Evolutionary conservation across 257 asterid genomes (phyloP).

Genomic region (Nicotiana tomentosiformis): DNA sequence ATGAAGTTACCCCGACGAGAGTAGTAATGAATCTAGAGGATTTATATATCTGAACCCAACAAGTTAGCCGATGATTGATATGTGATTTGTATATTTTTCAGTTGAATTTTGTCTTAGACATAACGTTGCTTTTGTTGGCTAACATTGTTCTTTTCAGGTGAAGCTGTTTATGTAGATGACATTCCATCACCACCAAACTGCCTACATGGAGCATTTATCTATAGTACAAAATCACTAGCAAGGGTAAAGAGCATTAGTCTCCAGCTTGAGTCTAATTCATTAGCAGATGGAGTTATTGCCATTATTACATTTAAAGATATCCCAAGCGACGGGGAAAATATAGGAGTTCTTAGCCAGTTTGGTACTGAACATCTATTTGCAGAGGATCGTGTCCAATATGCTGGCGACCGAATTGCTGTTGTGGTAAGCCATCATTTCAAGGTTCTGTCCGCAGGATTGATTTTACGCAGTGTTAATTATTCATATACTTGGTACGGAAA

Average conservation of each 20-base stretch:
- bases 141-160: conserved; percentile 38
- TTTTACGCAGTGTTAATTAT: neutral
- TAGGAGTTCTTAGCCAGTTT: conserved; percentile 33
- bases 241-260: conserved; percentile 33
- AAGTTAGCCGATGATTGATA: neutral
- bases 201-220: conserved; percentile 55
- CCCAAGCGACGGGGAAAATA: conserved; percentile 51
- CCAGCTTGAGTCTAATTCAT: conserved; percentile 24
- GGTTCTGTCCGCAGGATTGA: neutral
- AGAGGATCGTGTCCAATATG: conserved; percentile 41
- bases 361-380: conserved; percentile 57
- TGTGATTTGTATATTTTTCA: neutral
- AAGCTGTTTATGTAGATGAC: conserved; percentile 68
- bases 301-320: conserved; percentile 54
- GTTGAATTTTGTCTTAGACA: neutral
- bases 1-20: neutral
- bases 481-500: neutral
- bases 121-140: neutral
- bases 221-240: conserved; percentile 54
- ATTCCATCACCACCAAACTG: conserved; percentile 69
- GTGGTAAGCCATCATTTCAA: conserved; percentile 41
- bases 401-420: conserved; percentile 60
- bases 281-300: conserved; percentile 29
- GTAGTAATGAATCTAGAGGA: neutral
- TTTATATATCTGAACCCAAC: neutral